Evolutionary conservation across 331 rosid species (phyloP).

Genomic region (Phaseolus coccineus): DNA sequence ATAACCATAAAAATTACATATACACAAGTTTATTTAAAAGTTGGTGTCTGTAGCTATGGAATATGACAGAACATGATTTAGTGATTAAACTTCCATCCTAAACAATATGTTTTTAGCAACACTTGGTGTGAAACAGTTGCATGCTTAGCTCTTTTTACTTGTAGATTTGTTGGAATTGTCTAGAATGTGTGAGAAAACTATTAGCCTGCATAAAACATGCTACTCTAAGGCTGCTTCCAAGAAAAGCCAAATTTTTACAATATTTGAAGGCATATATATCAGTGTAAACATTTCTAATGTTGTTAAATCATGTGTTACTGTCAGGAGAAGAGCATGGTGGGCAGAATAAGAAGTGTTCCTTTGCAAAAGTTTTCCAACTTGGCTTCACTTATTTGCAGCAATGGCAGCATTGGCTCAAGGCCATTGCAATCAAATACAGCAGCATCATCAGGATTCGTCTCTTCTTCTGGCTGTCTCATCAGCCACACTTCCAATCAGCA

Average conservation of each 20-base stretch:
- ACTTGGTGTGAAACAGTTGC: no score
- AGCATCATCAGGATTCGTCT: conserved; percentile 95
- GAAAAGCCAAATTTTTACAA: neutral
- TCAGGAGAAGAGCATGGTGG: conserved; percentile 64
- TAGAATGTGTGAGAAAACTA: no score
- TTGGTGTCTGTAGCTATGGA: no score
- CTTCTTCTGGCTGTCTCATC: conserved; percentile 36
- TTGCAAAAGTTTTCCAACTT: conserved; percentile 39
- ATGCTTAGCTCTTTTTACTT: no score
- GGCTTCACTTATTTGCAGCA: conserved; percentile 54
- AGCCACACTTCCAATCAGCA: conserved; percentile 13
- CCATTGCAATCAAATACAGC: conserved; percentile 54
- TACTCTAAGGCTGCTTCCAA: no score
- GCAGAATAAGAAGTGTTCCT: conserved; percentile 48
- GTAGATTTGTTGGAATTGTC: no score
- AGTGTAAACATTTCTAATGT: neutral
- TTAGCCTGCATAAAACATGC: no score
- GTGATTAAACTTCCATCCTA: no score
- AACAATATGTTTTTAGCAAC: no score
- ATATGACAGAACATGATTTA: no score
- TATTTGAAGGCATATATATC: neutral
- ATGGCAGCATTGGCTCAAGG: conserved; percentile 41
- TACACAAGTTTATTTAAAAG: no score
- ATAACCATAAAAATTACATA: no score
- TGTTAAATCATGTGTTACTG: neutral